Percentiles rank a stretch among this genome's conserved stretches.
These are phyloP conservation scores for Spathaspora boniae DNA, from an alignment of 805 yeast species.

Conservation along the genomic window DNA sequence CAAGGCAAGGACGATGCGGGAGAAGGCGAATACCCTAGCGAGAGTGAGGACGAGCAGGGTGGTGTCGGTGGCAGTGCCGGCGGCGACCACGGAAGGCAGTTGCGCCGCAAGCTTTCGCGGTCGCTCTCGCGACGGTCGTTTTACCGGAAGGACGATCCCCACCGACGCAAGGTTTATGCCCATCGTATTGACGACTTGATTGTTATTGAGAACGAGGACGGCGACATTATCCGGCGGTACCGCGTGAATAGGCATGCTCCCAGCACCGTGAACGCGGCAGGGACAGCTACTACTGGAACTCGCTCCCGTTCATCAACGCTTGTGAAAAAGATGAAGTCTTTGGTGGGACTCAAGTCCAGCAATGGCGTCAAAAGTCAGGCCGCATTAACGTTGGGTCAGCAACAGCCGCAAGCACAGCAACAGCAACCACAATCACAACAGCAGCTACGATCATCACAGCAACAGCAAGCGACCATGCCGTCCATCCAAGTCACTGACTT, in stretches of 20 bases:
- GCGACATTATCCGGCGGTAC: constrained; percentile 85
- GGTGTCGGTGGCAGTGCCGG: no score
- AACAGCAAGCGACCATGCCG: constrained; percentile 3
- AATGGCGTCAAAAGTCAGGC: no score
- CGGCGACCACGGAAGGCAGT: no score
- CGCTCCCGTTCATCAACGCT: constrained; percentile 40
- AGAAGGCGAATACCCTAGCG: constrained; percentile 1
- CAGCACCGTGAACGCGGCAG: constrained; percentile 22
- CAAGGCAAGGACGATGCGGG: constrained; percentile 14
- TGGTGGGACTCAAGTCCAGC: constrained; percentile 48
- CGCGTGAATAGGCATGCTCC: constrained; percentile 58
- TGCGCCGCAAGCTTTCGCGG: constrained; percentile 11
- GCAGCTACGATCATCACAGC: neutral
- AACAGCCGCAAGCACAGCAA: neutral
- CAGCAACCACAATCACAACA: neutral
- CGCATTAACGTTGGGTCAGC: constrained; percentile 1
- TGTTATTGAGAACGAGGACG: constrained; percentile 85
- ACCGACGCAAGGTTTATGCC: constrained; percentile 53
- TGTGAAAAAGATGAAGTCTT: constrained; percentile 46
- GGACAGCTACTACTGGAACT: constrained; percentile 9
- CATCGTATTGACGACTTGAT: constrained; percentile 76
- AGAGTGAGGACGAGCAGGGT: neutral
- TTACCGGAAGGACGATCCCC: constrained; percentile 28
- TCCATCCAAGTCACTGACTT: constrained; percentile 9
- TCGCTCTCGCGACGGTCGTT: constrained; percentile 16